Evolutionary conservation across 2,329 filamentous ascomycete species (phyloP), one percentile per base, ranked within the genome.

Genomic region (Mycosphaerella sp.): DNA sequence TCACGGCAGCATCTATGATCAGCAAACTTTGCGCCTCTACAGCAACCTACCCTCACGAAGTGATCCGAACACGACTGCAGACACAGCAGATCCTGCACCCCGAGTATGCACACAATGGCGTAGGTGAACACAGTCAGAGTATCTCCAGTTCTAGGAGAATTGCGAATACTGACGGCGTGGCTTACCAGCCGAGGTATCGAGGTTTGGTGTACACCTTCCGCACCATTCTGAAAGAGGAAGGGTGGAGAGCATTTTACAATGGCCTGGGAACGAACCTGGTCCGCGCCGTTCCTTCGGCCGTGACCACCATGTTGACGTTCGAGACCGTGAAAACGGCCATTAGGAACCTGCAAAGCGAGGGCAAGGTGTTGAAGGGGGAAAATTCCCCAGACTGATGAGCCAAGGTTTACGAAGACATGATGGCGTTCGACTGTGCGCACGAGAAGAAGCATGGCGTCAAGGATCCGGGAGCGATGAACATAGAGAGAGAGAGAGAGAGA

Each of bases 191-290:
- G 43, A 72, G 76, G 55, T 97, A 98, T 69, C 80, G 77, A 60
- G 93, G 93, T 43, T 81, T 96, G 34, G 71, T 91, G 43, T 84
- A 80, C 67, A 96, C 92, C 0, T 92, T 86, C 70, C 82, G 84
- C 58, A 91, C 85, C 2, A 97, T 98, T 57, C 74, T 96, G 38
- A 77, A 76, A 34, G 93, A 98, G 71, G 93, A 98, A 72, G 93
- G 93, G 6, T 96, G 92, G 91, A 80, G 87, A 58, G 92, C 92
- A 3, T 97, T 98, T 66, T 98, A 98, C 70, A 92, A 91, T 23
- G 93, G 93, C 36, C 89, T 98, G 78, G 93, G 93, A 38, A 95
- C 92, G 46, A 98, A 98, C 73, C 88, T 98, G 83, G 89, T 97
- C 78, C 82, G 93, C 53, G 93, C 93, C 6, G 86, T 98, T 10